phyloP scores from a whole-genome alignment of 1,139 yeast genomes.

The Sugiyamaella grinbergsii region DNA sequence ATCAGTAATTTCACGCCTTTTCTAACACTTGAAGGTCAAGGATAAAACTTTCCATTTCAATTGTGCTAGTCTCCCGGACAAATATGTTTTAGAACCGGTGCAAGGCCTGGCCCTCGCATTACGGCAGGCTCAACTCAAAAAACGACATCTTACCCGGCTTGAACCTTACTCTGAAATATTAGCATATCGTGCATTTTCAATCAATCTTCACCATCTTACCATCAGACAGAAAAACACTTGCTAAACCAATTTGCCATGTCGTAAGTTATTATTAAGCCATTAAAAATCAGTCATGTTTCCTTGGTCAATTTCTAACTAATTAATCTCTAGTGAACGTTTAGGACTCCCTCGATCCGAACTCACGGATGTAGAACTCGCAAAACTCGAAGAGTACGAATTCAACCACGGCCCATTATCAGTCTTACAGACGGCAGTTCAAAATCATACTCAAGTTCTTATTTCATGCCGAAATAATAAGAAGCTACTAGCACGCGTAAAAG shows the following conservation, averaged over 20 bases:
- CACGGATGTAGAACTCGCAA: slow-evolving; percentile 74
- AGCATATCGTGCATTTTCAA: no score
- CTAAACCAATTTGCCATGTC: no score
- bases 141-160: slow-evolving; percentile 4
- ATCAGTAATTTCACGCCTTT: no score
- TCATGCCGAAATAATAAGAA: slow-evolving; percentile 93
- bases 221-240: no score
- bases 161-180: neutral
- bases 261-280: neutral
- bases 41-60: no score
- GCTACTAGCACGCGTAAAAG: slow-evolving; percentile 83
- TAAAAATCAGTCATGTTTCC: neutral
- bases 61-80: no score
- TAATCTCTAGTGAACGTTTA: slow-evolving; percentile 32
- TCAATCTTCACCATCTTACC: no score
- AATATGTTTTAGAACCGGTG: no score
- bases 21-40: neutral
- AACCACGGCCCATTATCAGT: slow-evolving; percentile 89
- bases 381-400: slow-evolving; percentile 87
- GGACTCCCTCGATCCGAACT: slow-evolving; percentile 56
- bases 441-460: slow-evolving; percentile 76
- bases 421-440: slow-evolving; percentile 74
- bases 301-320: neutral
- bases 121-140: no score
- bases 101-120: no score